Evolutionary conservation across 148 eudicot species (phyloP), one percentile per base, ranked within the genome.

Genomic region (Fagopyrum tataricum): DNA sequence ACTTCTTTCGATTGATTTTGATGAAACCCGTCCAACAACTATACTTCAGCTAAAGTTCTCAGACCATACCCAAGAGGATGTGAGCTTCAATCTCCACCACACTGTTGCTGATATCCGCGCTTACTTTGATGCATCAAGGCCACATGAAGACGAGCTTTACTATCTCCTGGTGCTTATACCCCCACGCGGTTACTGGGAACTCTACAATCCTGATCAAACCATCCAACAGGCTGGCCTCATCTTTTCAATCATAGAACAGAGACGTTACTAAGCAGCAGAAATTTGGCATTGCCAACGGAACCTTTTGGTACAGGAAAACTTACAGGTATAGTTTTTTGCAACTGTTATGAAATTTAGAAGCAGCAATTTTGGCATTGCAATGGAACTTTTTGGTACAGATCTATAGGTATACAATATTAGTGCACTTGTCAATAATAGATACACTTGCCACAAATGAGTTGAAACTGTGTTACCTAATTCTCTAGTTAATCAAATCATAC

Each of bases 161-260:
- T 87, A 81, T 80, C 85, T 88, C 80, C 96, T 87, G 78, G 78
- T 85, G 1, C 90, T 88, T 5, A 93, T 88, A 48, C 87, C 87
- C 76, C 92, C 96, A 31, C 2, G 37, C 37, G 2, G 37, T 77
- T 91, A 93, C 41, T 84, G 85, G 80, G 89, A 62, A 55, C 91
- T 91, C 48, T 73, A 74, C 39, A 89, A 88, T 75, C 80, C 67
- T 46, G 76, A 80, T 77, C 88, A 85, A 79, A 91, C 92, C 5
- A 79, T 87, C 26, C 91, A 88, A 85, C 86, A 88, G 78, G 90
- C 93, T 1, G 91, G 88, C 24, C 91, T 88, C 23, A 85, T 88
- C 6, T 87, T 85, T 72, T 91, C 93, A 1, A 93, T 88, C 39
- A 81, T 91, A 40, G 80, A 88, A 72, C 90, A 88, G 80, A 90